Base-by-base conservation (phyloP, 176 grass and related monocot species). In the Paspalum notatum region DNA sequence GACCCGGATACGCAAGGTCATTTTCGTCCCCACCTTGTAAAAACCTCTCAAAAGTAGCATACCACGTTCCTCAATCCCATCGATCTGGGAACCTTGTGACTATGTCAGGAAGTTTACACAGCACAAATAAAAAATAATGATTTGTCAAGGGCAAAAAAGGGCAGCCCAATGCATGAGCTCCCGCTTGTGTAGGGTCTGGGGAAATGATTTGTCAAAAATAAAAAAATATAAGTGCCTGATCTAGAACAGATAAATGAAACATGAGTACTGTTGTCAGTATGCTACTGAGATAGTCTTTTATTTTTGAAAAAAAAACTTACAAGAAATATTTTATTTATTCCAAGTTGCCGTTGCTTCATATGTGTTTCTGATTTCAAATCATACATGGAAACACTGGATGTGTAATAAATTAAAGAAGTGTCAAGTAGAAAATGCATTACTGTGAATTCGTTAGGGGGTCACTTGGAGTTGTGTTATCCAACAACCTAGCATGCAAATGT, bases 401-500 rank as follows among this genome's bases (percentile, higher is more conserved):
- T 9, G 8, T 54, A 58, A 64, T 66, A 66, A 7, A 79, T 57
- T 37, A 69, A 71, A 26, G 3, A 56, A 80, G 64, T 72, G 39
- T 66, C 47, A 55, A 87, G 73, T 80, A 51, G 82, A 83, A 85
- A 83, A 87, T 80, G 66, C 75, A 85, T 89, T 94, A 98, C 95
- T 85, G 90, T 87, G 78, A 74, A 70, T 89, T 82, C 62, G 83
- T 58, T 68, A 74, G 62, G 46, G 77, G 83, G 37, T 83, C 83
- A 72, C 75, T 89, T 82, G 77, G 86, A 80, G 81, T 73, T 79
- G 75, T 62, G 67, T 89, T 90, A 95, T 98, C 96, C 79, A 98
- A 89, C 75, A 98, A 91, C 71, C 96, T 87, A 77, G 85, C 84
- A 74, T 95, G 96, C 72, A 98, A 84, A 76, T 91, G 89, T 32